Evolutionary conservation across 306 rosid genomes (phyloP), one percentile per base, ranked within the genome.

Genomic region (Boehmeria nivea): DNA sequence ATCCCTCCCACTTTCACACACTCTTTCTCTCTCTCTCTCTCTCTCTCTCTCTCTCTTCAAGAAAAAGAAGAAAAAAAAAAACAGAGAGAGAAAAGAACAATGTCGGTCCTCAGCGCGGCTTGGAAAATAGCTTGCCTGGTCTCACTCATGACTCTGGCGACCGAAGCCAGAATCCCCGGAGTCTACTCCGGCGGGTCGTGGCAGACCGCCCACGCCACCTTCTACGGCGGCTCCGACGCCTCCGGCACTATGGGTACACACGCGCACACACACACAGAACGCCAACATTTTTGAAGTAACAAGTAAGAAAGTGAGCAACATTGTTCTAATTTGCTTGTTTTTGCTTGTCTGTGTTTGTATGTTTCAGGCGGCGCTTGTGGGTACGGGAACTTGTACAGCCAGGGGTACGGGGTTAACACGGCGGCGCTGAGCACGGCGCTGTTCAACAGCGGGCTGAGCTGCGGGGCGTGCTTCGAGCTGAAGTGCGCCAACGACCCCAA

Each of bases 171-270:
- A 69, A 78, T 91, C 56, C 98, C 98, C 0, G 98, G 98, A 0
- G 67, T 82, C 24, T 91, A 76, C 87, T 1, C 63, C 3, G 98
- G 89, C 0, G 82, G 77, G 9, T 27, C 83, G 3, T 91, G 98
- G 98, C 59, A 91, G 51, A 57, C 16, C 34, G 98, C 98, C 39
- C 98, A 91, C 8, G 98, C 98, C 14, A 91, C 98, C 59, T 91
- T 91, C 79, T 91, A 91, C 38, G 98, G 98, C 0, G 96, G 98
- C 45, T 27, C 96, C 2, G 96, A 91, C 55, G 98, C 98, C 33
- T 91, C 98, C 19, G 98, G 98, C 66, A 91, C 98, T 3, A 91
- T 91, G 98, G 98, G 98, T 90, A 40, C 5, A 76, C 34, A 23
- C 23, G 10, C 7, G 19, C 28, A 40, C 11, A 52, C 37, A 28